Conservation (phyloP, 2,329 filamentous ascomycete genomes). For the Penicillium capsulatum region DNA sequence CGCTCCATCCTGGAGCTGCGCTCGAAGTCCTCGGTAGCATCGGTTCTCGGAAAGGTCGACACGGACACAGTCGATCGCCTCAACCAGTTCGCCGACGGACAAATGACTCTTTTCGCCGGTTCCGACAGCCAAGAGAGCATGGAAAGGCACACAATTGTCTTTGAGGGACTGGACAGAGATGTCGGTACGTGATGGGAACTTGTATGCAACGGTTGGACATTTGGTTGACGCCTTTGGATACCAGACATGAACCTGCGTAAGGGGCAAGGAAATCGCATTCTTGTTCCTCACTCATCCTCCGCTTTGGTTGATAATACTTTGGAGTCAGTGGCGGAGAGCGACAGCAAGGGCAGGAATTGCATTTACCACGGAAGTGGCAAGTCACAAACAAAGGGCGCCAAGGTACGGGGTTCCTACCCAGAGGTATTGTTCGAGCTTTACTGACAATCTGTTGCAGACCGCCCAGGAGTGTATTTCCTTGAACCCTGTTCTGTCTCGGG, state of each 20-base stretch:
- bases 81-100: slow-evolving; percentile 56
- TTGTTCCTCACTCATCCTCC: slow-evolving; percentile 15
- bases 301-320: slow-evolving; percentile 11
- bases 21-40: slow-evolving; percentile 48
- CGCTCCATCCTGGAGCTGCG: slow-evolving; percentile 44
- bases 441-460: slow-evolving; percentile 10
- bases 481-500: slow-evolving; percentile 17
- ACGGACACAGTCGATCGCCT: slow-evolving; percentile 54
- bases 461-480: slow-evolving; percentile 21
- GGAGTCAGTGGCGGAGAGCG: slow-evolving; percentile 4
- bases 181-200: slow-evolving; percentile 50
- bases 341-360: slow-evolving; percentile 11
- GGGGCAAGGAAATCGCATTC: slow-evolving; percentile 10
- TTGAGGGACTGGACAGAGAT: slow-evolving; percentile 58
- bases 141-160: slow-evolving; percentile 34
- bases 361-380: slow-evolving; percentile 7
- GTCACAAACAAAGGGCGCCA: slow-evolving; percentile 4
- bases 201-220: neutral
- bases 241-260: slow-evolving; percentile 17
- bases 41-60: slow-evolving; percentile 38
- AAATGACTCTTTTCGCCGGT: slow-evolving; percentile 50
- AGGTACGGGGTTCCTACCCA: slow-evolving; percentile 8
- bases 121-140: slow-evolving; percentile 11
- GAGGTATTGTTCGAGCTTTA: neutral
- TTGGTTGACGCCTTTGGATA: slow-evolving; percentile 7